These are phyloP conservation scores for Hamigera avellanea DNA, from an alignment of 495 filamentous ascomycete genomes.

Conservation along the genomic window DNA sequence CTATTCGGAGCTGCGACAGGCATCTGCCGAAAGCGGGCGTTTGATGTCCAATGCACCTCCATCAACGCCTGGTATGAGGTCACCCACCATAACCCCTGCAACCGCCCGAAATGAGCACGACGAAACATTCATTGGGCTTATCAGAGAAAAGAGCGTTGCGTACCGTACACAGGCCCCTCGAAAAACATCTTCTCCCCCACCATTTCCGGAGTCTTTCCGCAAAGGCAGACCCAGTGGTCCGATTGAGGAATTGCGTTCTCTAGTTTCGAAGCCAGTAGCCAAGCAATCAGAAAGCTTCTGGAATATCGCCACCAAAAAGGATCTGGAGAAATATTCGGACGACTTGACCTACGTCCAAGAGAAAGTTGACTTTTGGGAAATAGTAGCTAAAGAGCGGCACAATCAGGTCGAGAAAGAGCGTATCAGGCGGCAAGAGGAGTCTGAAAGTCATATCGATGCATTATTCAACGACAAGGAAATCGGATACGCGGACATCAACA, in stretches of 20 bases:
- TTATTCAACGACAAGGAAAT: conserved; percentile 50
- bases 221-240: conserved; percentile 12
- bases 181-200: conserved; percentile 14
- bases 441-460: conserved; percentile 40
- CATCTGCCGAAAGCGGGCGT: conserved; percentile 30
- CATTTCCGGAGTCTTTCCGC: conserved; percentile 20
- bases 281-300: conserved; percentile 24
- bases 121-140: conserved; percentile 36
- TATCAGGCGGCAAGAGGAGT: conserved; percentile 39
- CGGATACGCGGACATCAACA: conserved; percentile 49
- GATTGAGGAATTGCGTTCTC: conserved; percentile 24
- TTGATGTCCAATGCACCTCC: conserved; percentile 26
- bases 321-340: conserved; percentile 23
- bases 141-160: conserved; percentile 32
- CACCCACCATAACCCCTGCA: conserved; percentile 9
- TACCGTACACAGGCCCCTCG: conserved; percentile 16
- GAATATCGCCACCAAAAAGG: conserved; percentile 22
- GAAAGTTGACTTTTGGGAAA: conserved; percentile 36
- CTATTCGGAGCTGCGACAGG: conserved; percentile 34
- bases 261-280: conserved; percentile 22
- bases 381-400: conserved; percentile 26
- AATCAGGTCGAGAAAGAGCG: conserved; percentile 36
- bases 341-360: conserved; percentile 40
- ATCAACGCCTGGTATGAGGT: conserved; percentile 5
- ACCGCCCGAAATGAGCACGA: conserved; percentile 16